Base-by-base conservation (phyloP, 176 grass and related monocot species). In the Eragrostis curvula region DNA sequence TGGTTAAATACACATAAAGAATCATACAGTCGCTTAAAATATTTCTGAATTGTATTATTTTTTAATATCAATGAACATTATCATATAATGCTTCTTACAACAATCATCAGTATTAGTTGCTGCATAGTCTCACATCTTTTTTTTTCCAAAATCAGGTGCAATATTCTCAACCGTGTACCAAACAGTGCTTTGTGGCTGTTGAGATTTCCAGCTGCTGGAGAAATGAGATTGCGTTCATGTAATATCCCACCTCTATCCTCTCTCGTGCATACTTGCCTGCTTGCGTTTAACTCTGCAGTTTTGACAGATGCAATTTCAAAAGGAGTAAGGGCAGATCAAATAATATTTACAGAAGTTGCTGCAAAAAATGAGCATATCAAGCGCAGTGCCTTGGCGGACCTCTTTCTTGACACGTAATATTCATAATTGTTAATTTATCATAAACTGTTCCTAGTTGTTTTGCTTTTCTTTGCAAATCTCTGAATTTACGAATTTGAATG, bases 281-380 rank as follows among this genome's bases (percentile, higher is more conserved):
- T 44, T 72, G 18, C 7, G 5, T 65, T 10, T 14, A 5, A 39
- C 13, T 10, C 8, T 4, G 8, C 14, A 56, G 16, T 20, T 29
- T 68, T 17, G 50, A 56, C 65, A 97, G 91, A 97, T 97, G 94
- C 94, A 71, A 84, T 64, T 72, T 82, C 86, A 12, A 84, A 78
- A 87, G 94, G 94, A 59, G 91, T 97, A 28, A 89, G 81, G 52
- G 25, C 91, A 72, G 91, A 97, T 32, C 94, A 89, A 85, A 97
- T 97, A 49, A 85, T 97, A 73, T 97, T 97, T 73, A 97, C 94
- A 12, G 94, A 97, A 27, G 94, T 97, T 70, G 94, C 94, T 58
- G 74, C 88, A 66, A 97, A 97, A 79, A 90, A 85, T 88, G 94
- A 97, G 70, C 94, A 97, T 83, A 97, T 97, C 50, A 64, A 81